Base-by-base conservation (phyloP, 2,329 filamentous ascomycete species). In the Blumeria hordei region DNA sequence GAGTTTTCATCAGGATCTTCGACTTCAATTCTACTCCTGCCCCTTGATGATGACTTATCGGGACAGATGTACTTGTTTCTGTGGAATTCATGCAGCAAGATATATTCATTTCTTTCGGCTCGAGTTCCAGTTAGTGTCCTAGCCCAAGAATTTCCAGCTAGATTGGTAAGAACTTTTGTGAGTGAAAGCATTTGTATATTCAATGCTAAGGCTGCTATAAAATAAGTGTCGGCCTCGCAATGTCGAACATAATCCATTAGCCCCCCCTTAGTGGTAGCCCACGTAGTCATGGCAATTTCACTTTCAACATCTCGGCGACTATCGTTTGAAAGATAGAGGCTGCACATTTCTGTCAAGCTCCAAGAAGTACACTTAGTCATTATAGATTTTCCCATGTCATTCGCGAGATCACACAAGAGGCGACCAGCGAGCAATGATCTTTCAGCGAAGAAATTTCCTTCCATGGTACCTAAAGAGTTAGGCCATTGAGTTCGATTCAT, bases 281-380 rank as follows among this genome's bases (percentile, higher is more conserved):
- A 94, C 18, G 83, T 85, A 66, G 85, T 88, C 56, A 98, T 71
- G 3, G 87, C 88, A 54, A 73, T 79, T 61, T 96, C 92, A 61
- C 85, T 90, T 66, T 98, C 90, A 35, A 98, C 70, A 39, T 98
- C 92, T 55, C 82, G 78, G 44, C 92, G 83, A 44, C 37, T 58
- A 3, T 59, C 61, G 32, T 78, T 78, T 35, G 80, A 75, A 5
- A 98, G 80, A 60, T 95, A 94, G 14, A 96, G 75, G 59, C 82
- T 85, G 67, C 88, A 94, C 88, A 98, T 98, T 68, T 98, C 92
- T 1, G 90, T 93, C 67, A 98, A 74, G 67, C 85, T 94, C 92
- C 92, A 98, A 3, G 88, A 94, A 68, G 95, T 90, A 67, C 92
- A 98, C 70, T 94, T 94, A 62, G 78, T 81, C 90, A 96, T 96